phyloP scores from a whole-genome alignment of 1,284 basidiomycete species.

The Cutaneotrichosporon sp. region DNA sequence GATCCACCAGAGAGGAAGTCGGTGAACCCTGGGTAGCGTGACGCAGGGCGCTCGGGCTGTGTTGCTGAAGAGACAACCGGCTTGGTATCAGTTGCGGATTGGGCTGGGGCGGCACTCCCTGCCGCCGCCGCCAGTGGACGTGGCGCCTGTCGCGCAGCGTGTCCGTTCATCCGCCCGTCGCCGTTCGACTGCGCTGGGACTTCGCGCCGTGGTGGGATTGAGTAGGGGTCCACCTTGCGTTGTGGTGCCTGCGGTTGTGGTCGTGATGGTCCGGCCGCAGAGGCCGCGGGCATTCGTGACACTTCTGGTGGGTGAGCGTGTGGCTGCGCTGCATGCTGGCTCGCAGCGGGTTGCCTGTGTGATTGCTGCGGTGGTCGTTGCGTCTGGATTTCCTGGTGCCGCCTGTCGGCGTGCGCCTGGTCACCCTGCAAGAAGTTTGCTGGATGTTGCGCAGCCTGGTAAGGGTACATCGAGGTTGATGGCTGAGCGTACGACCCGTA shows the following conservation, averaged over 20 bases:
- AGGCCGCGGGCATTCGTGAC: not conserved
- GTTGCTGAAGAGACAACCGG: not conserved
- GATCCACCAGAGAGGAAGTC: slow-evolving; percentile 33
- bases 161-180: slow-evolving; percentile 19
- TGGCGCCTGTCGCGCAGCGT: not conserved
- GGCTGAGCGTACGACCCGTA: slow-evolving; percentile 23
- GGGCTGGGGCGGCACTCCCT: not conserved
- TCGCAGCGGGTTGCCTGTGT: not conserved
- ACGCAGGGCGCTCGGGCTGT: not conserved
- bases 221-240: slow-evolving; percentile 11
- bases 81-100: slow-evolving; percentile 2
- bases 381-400: slow-evolving; percentile 9
- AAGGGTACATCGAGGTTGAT: slow-evolving; percentile 19
- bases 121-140: not conserved
- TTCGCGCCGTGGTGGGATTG: slow-evolving; percentile 10
- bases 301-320: slow-evolving; percentile 10
- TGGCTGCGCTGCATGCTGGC: not conserved
- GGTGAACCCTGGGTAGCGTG: slow-evolving; percentile 33
- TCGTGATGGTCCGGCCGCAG: not conserved
- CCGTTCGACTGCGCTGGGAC: slow-evolving; percentile 14
- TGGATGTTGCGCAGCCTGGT: slow-evolving; percentile 21
- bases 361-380: not conserved
- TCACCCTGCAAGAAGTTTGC: slow-evolving; percentile 19
- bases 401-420: slow-evolving; percentile 5
- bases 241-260: not conserved